Evolutionary conservation across 116 monocot species (phyloP), one percentile per base, ranked within the genome.

Genomic region (Zostera marina): DNA sequence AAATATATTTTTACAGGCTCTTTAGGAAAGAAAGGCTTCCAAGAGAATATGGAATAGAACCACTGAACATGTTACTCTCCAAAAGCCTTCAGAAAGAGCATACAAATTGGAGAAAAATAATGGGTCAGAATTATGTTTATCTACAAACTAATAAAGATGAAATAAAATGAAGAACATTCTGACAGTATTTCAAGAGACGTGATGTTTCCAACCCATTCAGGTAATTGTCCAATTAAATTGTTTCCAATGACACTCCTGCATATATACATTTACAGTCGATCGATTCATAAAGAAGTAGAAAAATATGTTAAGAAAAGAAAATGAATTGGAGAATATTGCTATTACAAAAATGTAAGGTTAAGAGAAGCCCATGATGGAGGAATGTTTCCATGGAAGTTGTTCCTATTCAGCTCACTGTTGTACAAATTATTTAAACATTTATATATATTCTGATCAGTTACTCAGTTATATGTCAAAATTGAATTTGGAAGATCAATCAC

Each of bases 301-400:
- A 52, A 52, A 15, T 20, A 5, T 4, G 0, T 22, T 16, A 52
- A 52, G 9, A 52, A 1, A 53, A 5, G 47, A 45, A 47, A 13
- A 53, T 20, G 53, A 20, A 20, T 22, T 7, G 7, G 22, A 15
- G 16, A 3, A 11, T 7, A 53, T 7, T 22, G 11, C n/a, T 14
- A 45, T 61, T 74, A 84, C 84, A 84, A 10, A 51, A 63, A 65
- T 22, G 57, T 24, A 7, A 85, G 77, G 52, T 63, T 66, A 62
- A 80, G 77, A 3, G 63, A 53, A 42, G 66, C 69, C 79, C 77
- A 85, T n/a, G 69, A 53, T 8, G 42, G 13, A 8, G 85, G 85
- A 11, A 85, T 72, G 22, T 69, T 58, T 41, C 85, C 85, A 68
- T 42, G 74, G 10, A 85, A 59, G 59, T 80, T 70, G 56, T 85